Base-by-base conservation (phyloP, 768 basidiomycete genomes). In the Amanita pseudoporphyria region DNA sequence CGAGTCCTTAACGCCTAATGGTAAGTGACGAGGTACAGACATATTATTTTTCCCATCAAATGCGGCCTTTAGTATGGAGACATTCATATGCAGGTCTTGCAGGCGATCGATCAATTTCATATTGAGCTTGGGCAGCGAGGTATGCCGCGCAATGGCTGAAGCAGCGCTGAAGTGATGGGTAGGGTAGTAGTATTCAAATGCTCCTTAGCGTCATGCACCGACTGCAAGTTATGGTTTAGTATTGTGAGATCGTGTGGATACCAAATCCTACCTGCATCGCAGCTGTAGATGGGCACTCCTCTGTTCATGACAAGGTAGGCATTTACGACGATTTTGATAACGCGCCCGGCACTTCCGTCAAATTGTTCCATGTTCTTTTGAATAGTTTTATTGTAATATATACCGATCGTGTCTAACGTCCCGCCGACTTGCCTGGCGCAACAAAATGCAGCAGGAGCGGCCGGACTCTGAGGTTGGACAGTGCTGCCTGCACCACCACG, bases 21-120 rank as follows among this genome's bases (percentile, higher is more conserved):
- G 77, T 6, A 89, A 68, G 50, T 74, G 71, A 33, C 75, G 70
- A 12, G 78, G 66, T 19, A 81, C 71, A 57, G 86, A 91, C 51
- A 74, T 61, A 53, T 89, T 90, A 63, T 88, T 90, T 36, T 84
- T 72, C 0, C 87, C 87, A 51, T 90, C 88, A 52, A 88, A 90
- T 1, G 78, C 87, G 14, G 73, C 72, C 12, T 72, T 77, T 9
- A 84, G 86, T 3, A 77, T 85, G 59, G 91, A 91, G 18, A 85
- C 67, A n/a, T 74, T 64, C 0, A 78, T 79, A 1, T 78, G 77
- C 3, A 75, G 70, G 0, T 66, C 68, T 60, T 91, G 89, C 13
- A 91, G 62, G 12, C 67, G 68, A 13, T 72, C 70, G 42, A 91
- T 81, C 9, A 91, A 64, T 12, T 83, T 79, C 70, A 90, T 72